phyloP scores from a whole-genome alignment of 2,329 filamentous ascomycete species.

The Helicocarpus griseus region DNA sequence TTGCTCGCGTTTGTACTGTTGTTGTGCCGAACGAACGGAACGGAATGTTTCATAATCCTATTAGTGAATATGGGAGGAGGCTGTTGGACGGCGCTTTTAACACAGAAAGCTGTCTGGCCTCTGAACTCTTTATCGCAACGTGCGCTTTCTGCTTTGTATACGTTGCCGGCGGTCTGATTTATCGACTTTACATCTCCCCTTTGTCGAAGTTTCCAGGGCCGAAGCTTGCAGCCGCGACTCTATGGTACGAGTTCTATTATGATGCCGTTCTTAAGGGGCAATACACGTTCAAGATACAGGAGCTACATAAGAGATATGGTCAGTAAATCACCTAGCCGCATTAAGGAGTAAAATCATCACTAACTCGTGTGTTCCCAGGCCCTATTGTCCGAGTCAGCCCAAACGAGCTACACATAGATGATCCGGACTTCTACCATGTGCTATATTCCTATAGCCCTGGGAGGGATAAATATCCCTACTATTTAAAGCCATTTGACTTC shows the following conservation, averaged over 20 bases:
- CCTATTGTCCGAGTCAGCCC: slow-evolving; percentile 19
- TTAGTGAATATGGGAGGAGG: background rate
- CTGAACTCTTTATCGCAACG: background rate
- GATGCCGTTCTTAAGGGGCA: slow-evolving; percentile 17
- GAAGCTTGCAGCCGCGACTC: slow-evolving; percentile 17
- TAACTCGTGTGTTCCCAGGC: slow-evolving; percentile 7
- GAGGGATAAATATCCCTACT: slow-evolving; percentile 16
- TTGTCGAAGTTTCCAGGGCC: slow-evolving; percentile 20
- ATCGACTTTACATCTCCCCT: slow-evolving; percentile 19
- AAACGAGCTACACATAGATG: slow-evolving; percentile 17
- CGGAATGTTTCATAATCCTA: no score
- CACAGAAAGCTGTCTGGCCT: background rate
- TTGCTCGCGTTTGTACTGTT: no score
- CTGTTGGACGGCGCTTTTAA: background rate
- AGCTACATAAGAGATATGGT: slow-evolving; percentile 25
- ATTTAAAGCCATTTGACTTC: slow-evolving; percentile 17
- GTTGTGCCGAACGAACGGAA: no score
- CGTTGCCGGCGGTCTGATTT: slow-evolving; percentile 7
- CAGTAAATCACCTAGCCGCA: background rate
- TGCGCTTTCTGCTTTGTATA: background rate
- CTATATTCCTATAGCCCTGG: slow-evolving; percentile 16
- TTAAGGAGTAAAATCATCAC: background rate
- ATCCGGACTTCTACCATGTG: slow-evolving; percentile 14
- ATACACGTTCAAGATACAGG: slow-evolving; percentile 22
- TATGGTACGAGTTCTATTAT: slow-evolving; percentile 21